phyloP scores from a whole-genome alignment of 345 rosid species.

The Clarkia xantiana region DNA sequence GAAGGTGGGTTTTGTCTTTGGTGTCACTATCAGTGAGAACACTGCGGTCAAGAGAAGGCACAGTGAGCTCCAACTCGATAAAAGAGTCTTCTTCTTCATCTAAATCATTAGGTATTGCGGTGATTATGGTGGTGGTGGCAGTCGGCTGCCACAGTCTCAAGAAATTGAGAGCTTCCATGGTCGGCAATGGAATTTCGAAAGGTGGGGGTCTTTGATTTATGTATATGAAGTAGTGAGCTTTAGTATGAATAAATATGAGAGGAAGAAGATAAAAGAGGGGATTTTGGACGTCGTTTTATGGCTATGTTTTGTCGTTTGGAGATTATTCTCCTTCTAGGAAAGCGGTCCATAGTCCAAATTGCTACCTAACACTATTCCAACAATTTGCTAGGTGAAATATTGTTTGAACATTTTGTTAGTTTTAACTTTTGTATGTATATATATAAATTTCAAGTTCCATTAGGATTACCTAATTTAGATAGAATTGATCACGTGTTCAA shows the following conservation, averaged over 20 bases:
- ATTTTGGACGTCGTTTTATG: conserved; percentile 39
- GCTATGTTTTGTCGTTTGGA: neutral
- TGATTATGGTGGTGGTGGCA: conserved; percentile 10
- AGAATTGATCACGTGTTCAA: too few relatives aligned
- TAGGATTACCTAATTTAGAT: too few relatives aligned
- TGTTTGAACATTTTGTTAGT: too few relatives aligned
- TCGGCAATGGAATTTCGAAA: neutral
- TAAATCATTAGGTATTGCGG: conserved; percentile 12
- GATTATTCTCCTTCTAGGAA: conserved; percentile 2
- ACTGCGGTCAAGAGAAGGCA: conserved; percentile 22
- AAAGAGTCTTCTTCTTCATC: conserved; percentile 77
- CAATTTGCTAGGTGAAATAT: too few relatives aligned
- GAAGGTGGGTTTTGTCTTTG: conserved; percentile 9
- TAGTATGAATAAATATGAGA: neutral
- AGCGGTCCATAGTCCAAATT: too few relatives aligned
- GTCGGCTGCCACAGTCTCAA: conserved; percentile 40
- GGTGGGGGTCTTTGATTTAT: too few relatives aligned
- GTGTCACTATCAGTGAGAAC: conserved; percentile 13
- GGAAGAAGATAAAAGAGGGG: neutral
- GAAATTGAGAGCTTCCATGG: conserved; percentile 64
- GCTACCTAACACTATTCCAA: too few relatives aligned
- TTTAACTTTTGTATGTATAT: too few relatives aligned
- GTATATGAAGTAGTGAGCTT: neutral
- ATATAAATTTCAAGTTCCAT: too few relatives aligned
- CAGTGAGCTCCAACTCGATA: conserved; percentile 71